Base-by-base conservation (phyloP, 805 yeast genomes). In the Pichia exigua region DNA sequence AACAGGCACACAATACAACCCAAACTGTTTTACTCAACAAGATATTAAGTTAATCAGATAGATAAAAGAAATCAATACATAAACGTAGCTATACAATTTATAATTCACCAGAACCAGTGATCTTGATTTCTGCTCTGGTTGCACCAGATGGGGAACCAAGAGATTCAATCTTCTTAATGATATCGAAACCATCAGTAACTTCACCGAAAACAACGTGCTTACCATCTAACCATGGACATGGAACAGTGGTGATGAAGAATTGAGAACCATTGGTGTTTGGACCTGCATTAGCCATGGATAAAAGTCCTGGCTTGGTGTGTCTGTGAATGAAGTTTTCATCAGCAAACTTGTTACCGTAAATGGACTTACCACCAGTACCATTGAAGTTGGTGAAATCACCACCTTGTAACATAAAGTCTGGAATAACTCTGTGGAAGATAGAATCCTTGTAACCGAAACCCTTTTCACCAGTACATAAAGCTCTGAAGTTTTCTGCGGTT, bases 331-430 rank as follows among this genome's bases (percentile, higher is more conserved):
- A 87, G 78, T 86, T 84, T 73, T 81, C 84, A 56, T 81, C 84
- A 32, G 71, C 62, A 55, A 68, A 69, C 60, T 79, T 81, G 59
- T 73, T 73, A 62, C 92, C 94, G 70, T 85, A 85, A 71, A 85
- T 85, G 46, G 90, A 84, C 71, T 82, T 83, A 69, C 98, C 98
- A 69, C 98, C 98, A 62, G 86, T 82, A 61, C 98, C 97, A 70
- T 87, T 83, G 71, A 87, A 85, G 73, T 76, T 72, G 67, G 89
- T 85, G 74, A 86, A 83, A 73, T 86, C 94, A 76, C 92, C 92
- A 69, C 91, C 97, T 79, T 91, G 98, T 69, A 92, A 77, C 98
- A 91, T 91, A 78, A 91, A 91, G 71, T 86, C 83, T 59, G 97
- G 97, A 66, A 90, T 90, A 59, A 91, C 95, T 77, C 97, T 85